Percentiles rank a stretch among this genome's conserved stretches.
phyloP scores from a whole-genome alignment of 2,329 filamentous ascomycete genomes.

The Botrytis hyacinthi region DNA sequence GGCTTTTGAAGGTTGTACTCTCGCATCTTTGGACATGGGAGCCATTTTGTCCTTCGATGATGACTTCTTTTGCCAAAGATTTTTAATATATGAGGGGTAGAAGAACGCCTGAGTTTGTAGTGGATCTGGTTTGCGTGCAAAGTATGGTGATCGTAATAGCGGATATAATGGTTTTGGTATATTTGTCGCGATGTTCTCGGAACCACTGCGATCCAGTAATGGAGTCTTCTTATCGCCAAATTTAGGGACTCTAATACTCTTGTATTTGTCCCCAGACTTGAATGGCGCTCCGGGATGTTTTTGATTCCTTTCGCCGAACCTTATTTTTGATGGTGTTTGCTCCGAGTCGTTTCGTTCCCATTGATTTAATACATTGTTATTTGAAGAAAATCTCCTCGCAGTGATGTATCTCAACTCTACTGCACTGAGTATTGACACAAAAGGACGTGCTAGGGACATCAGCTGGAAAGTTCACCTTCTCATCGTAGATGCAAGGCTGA shows the following conservation, averaged over 20 bases:
- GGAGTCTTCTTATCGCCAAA: background rate
- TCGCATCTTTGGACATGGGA: slow-evolving; percentile 23
- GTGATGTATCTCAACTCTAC: background rate
- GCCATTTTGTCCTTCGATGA: background rate
- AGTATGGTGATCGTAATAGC: background rate
- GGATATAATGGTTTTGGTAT: background rate
- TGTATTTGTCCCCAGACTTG: background rate
- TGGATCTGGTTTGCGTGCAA: background rate
- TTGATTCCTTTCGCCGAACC: background rate
- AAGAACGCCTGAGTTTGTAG: background rate
- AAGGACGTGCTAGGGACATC: slow-evolving; percentile 8
- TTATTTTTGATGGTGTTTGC: background rate
- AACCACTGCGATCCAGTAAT: background rate
- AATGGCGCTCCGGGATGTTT: background rate
- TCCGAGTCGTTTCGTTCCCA: background rate
- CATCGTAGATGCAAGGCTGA: slow-evolving; percentile 1
- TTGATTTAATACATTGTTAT: background rate
- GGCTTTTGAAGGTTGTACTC: slow-evolving; percentile 27
- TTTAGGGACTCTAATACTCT: background rate
- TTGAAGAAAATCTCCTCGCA: background rate
- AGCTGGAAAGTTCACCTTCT: background rate
- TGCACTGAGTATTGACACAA: background rate
- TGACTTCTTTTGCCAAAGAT: background rate
- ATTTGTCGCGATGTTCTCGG: background rate
- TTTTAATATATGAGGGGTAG: background rate